These are phyloP conservation scores for Aschersonia sp. DNA, from an alignment of 2,329 filamentous ascomycete genomes.

Conservation along the genomic window DNA sequence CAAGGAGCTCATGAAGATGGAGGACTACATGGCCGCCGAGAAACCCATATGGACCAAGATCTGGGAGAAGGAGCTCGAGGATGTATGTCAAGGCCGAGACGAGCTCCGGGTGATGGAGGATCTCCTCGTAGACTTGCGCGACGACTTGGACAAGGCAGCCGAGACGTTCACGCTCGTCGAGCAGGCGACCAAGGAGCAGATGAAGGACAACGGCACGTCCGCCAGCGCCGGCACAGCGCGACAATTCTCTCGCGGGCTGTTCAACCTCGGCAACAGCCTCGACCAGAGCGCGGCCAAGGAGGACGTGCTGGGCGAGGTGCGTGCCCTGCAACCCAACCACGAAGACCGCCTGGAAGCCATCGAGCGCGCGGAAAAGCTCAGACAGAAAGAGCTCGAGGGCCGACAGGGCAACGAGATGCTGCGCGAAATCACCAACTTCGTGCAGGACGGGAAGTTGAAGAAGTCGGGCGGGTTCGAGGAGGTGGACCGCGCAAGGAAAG, in stretches of 20 bases:
- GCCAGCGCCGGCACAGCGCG: constrained; percentile 35
- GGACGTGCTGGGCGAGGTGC: constrained; percentile 80
- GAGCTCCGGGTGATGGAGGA: constrained; percentile 95
- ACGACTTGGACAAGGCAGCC: constrained; percentile 87
- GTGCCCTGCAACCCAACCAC: constrained; percentile 87
- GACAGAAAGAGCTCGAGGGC: constrained; percentile 75
- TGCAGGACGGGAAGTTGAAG: constrained; percentile 82
- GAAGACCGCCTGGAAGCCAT: constrained; percentile 89
- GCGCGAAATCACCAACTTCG: constrained; percentile 73
- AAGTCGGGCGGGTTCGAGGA: constrained; percentile 94
- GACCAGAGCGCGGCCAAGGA: constrained; percentile 81
- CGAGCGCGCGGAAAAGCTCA: constrained; percentile 84
- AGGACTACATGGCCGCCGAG: constrained; percentile 81
- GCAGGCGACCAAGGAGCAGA: constrained; percentile 95
- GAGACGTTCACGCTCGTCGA: constrained; percentile 93
- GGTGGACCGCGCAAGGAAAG: constrained; percentile 68
- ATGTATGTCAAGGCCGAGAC: constrained; percentile 90
- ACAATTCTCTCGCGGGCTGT: constrained; percentile 40
- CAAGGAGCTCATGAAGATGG: constrained; percentile 84
- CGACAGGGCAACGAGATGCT: constrained; percentile 64
- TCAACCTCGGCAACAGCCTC: constrained; percentile 34
- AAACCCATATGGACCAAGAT: constrained; percentile 98
- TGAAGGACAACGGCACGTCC: constrained; percentile 53
- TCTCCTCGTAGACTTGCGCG: constrained; percentile 77
- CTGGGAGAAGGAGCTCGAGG: constrained; percentile 94